Conservation (phyloP, 2,329 filamentous ascomycete genomes). For the Colletotrichum neosansevieriae region DNA sequence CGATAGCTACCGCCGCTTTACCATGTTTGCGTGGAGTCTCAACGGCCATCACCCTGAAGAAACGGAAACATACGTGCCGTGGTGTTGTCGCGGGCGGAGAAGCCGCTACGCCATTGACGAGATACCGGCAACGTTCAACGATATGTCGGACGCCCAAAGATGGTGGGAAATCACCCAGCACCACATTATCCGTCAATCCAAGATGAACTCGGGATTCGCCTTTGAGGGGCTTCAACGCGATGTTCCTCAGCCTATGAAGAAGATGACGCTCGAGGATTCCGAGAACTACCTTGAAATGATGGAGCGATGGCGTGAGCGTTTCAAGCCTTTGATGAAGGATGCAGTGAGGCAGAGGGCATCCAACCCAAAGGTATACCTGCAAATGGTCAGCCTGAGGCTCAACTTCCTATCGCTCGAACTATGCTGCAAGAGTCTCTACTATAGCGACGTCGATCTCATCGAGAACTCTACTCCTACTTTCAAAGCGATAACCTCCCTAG, state of each 20-base stretch:
- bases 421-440: conserved; percentile 8
- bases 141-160: conserved; percentile 9
- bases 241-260: neutral
- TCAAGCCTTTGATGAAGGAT: neutral
- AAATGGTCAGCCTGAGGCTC: conserved; percentile 14
- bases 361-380: neutral
- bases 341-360: neutral
- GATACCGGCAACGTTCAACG: conserved; percentile 7
- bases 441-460: neutral
- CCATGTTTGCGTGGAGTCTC: conserved; percentile 20
- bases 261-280: neutral
- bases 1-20: conserved; percentile 23
- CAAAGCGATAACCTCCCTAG: conserved; percentile 1
- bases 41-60: conserved; percentile 19
- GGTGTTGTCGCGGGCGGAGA: conserved; percentile 28
- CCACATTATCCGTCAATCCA: conserved; percentile 11
- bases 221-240: conserved; percentile 37
- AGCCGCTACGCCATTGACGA: conserved; percentile 33
- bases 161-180: conserved; percentile 33
- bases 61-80: conserved; percentile 18
- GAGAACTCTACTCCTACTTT: neutral
- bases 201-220: conserved; percentile 10
- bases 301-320: neutral
- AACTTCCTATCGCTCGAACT: conserved; percentile 22
- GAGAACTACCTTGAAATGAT: conserved; percentile 39